Conservation (phyloP, 2,329 filamentous ascomycete genomes). For the Cladophialophora exuberans region DNA sequence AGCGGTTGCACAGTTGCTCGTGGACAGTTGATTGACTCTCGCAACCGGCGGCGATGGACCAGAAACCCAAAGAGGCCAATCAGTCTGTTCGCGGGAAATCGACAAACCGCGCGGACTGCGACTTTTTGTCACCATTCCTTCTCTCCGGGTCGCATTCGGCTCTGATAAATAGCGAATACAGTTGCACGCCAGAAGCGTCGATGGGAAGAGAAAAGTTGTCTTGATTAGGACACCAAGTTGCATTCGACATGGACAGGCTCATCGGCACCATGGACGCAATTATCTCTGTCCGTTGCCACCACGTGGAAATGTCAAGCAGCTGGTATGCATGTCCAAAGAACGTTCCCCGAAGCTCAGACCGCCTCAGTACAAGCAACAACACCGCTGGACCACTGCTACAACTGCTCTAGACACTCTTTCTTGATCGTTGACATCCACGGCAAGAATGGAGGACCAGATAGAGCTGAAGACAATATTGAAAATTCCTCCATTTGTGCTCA, state of each 20-base stretch:
- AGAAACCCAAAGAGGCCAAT: slow-evolving; percentile 3
- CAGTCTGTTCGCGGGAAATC: slow-evolving; percentile 16
- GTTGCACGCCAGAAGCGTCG: not conserved
- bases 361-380: too few relatives aligned
- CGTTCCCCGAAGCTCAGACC: not conserved
- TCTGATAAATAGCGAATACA: not conserved
- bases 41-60: not conserved
- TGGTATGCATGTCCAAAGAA: not conserved
- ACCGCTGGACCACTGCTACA: not conserved
- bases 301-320: slow-evolving; percentile 12
- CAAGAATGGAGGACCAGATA: not conserved
- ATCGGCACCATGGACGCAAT: too few relatives aligned
- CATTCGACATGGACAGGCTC: slow-evolving; percentile 2
- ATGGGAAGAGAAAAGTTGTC: not conserved
- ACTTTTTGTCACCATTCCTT: slow-evolving; percentile 6
- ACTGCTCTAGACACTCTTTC: not conserved
- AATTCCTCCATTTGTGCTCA: not conserved
- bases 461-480: not conserved
- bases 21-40: slow-evolving; percentile 3
- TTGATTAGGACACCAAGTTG: slow-evolving; percentile 10
- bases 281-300: slow-evolving; percentile 11
- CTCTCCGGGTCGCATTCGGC: not conserved
- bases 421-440: not conserved
- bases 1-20: slow-evolving; percentile 17
- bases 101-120: slow-evolving; percentile 11